Percentiles rank a stretch among this genome's conserved stretches.
Evolutionary conservation across 805 yeast species (phyloP).

Genomic region (Sugiyamaella floridensis): DNA sequence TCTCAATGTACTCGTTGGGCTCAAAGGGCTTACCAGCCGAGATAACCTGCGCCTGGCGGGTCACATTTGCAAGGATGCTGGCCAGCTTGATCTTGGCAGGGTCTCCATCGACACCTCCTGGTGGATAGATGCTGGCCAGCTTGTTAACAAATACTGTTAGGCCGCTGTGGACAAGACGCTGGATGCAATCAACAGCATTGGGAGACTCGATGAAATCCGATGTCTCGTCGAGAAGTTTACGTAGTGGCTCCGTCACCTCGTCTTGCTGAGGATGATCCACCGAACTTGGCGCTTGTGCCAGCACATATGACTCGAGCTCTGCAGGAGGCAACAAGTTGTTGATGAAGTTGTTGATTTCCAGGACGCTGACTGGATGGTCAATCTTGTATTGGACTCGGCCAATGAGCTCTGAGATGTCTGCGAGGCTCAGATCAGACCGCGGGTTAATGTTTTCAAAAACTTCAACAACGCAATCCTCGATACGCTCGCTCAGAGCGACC

Average conservation of each 20-base stretch:
- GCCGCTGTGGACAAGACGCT: conserved; percentile 38
- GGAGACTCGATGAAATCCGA: conserved; percentile 37
- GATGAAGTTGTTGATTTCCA: conserved; percentile 21
- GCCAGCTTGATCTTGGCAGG: conserved; percentile 50
- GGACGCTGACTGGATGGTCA: conserved; percentile 25
- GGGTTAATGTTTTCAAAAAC: conserved; percentile 64
- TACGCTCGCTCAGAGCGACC: conserved; percentile 46
- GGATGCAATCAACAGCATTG: conserved; percentile 33
- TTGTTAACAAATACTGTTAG: conserved; percentile 41
- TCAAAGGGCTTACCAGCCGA: conserved; percentile 38
- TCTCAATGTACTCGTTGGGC: conserved; percentile 39
- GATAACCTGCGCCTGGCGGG: conserved; percentile 56
- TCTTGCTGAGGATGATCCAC: conserved; percentile 17
- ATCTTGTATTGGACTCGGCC: conserved; percentile 32
- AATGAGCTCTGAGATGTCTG: conserved; percentile 43
- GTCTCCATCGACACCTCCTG: conserved; percentile 13
- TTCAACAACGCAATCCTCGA: conserved; percentile 50
- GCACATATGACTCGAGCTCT: conserved; percentile 45
- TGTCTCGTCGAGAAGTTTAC: conserved; percentile 39
- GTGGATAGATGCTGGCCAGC: conserved; percentile 23
- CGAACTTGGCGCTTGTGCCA: conserved; percentile 40
- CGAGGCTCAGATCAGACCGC: conserved; percentile 58
- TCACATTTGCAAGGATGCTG: conserved; percentile 57
- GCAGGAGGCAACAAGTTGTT: conserved; percentile 44
- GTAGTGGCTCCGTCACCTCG: conserved; percentile 23